Evolutionary conservation across 2,329 filamentous ascomycete genomes (phyloP), one percentile per base, ranked within the genome.

Genomic region (Aspergillus sp.): DNA sequence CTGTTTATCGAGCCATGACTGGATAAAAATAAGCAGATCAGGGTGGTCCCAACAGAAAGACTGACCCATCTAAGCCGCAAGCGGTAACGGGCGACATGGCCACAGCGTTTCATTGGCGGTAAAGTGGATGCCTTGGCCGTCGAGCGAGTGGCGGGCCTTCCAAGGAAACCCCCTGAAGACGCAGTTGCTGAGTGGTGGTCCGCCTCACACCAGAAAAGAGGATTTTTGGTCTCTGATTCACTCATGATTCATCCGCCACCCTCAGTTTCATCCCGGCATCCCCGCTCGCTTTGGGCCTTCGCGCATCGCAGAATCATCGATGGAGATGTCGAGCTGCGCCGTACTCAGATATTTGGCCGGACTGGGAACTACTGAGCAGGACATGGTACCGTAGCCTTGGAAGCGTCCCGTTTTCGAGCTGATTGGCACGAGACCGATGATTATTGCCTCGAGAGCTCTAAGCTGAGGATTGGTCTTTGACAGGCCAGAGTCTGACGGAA

Each of bases 11-110:
- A 5, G 15, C 13, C n/a, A 12, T 65, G 13, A 66, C 60, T 66
- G 62, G 64, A n/a, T 26, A 18, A n/a, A 9, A 13, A 51, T 30
- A n/a, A 49, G 60, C 44, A 57, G 63, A 66, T 66, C 64, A 51
- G 49, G 43, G 59, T 63, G 61, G 62, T 42, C 30, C 43, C 24
- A 11, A 47, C 44, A 34, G 55, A 30, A 51, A 54, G 55, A 48
- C 45, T 47, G 55, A 55, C 17, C n/a, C 38, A 17, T 42, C 60
- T 66, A 66, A 54, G 39, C 64, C 59, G 57, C 36, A 64, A 59
- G 32, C 49, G 26, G 63, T 34, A 63, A 60, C 18, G 48, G 39
- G 15, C 38, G 24, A 48, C 20, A 30, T 53, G 24, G 22, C 11
- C 12, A 13, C 17, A 5, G 38, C 11, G 18, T 53, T 22, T 47